A percentile compares a stretch with the other conserved stretches of the same genome.
These are phyloP conservation scores for Debaryomyces robertsiae DNA, from an alignment of 1,139 yeast species.

Conservation along the genomic window DNA sequence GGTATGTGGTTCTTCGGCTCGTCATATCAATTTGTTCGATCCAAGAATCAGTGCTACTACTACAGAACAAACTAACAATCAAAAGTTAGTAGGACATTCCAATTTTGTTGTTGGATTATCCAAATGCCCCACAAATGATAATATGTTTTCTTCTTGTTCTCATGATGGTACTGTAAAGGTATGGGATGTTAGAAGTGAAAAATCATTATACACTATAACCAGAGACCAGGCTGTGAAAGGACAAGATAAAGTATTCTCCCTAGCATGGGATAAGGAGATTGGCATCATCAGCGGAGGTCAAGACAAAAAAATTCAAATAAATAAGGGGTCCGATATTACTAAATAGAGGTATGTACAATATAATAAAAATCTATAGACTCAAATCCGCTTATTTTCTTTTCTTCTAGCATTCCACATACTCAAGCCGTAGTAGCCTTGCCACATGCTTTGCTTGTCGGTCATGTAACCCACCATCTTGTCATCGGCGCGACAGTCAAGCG, in stretches of 20 bases:
- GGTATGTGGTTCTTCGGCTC: slow-evolving; percentile 93
- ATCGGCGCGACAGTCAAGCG: slow-evolving; percentile 30
- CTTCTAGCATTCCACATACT: slow-evolving; percentile 46
- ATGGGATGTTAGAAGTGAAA: slow-evolving; percentile 93
- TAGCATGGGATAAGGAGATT: slow-evolving; percentile 76
- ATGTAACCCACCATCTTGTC: slow-evolving; percentile 46
- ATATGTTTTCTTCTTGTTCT: slow-evolving; percentile 85
- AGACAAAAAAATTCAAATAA: slow-evolving; percentile 90
- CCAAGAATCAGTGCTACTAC: slow-evolving; percentile 59
- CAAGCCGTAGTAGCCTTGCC: slow-evolving; percentile 78
- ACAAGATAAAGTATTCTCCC: slow-evolving; percentile 75
- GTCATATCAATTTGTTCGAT: slow-evolving; percentile 92
- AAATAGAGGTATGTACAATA: slow-evolving; percentile 22
- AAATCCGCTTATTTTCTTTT: slow-evolving; percentile 23
- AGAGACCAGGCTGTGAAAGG: slow-evolving; percentile 54
- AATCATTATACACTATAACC: slow-evolving; percentile 82
- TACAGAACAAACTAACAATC: slow-evolving; percentile 45
- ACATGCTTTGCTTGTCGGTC: slow-evolving; percentile 64
- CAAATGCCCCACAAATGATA: slow-evolving; percentile 71
- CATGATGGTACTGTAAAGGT: slow-evolving; percentile 95
- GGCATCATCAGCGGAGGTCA: slow-evolving; percentile 94
- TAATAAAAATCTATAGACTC: slow-evolving; percentile 5
- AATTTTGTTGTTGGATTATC: slow-evolving; percentile 85
- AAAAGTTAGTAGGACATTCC: slow-evolving; percentile 83
- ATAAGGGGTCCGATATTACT: slow-evolving; percentile 52